Percentiles rank a stretch among this genome's conserved stretches.
Conservation (phyloP, 2,329 filamentous ascomycete genomes). For the Colletotrichum navitas region DNA sequence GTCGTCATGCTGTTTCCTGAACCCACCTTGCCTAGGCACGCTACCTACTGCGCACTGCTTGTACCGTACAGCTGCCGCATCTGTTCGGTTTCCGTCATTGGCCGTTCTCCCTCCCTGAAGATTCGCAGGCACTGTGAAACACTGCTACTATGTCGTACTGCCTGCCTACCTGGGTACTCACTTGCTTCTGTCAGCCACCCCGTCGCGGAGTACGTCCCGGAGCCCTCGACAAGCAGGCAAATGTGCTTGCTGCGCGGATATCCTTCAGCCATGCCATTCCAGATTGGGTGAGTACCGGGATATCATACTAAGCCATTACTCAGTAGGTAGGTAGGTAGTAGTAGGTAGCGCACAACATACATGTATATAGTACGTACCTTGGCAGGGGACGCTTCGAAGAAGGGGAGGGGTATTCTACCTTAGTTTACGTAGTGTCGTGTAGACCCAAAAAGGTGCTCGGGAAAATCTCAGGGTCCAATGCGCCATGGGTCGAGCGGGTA, state of each 20-base stretch:
- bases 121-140: too few relatives aligned
- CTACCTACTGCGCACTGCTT: neutral
- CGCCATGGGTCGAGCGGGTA: constrained; percentile 5
- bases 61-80: neutral
- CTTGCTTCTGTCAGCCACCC: neutral
- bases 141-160: too few relatives aligned
- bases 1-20: too few relatives aligned
- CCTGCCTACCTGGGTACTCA: too few relatives aligned
- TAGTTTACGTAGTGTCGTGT: neutral
- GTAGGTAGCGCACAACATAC: too few relatives aligned
- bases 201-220: constrained; percentile 6
- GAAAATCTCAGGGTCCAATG: constrained; percentile 38
- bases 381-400: neutral
- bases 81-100: neutral
- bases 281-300: constrained; percentile 13
- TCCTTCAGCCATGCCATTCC: constrained; percentile 18
- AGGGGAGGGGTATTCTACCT: neutral
- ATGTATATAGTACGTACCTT: too few relatives aligned
- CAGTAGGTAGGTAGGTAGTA: too few relatives aligned
- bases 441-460: constrained; percentile 15
- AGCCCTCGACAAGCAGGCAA: neutral
- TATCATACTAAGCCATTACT: too few relatives aligned
- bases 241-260: neutral
- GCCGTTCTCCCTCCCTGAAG: neutral
- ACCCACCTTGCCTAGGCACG: too few relatives aligned